Percentiles rank a stretch among this genome's conserved stretches.
These are phyloP conservation scores for Aspergillus fijiensis DNA, from an alignment of 2,329 filamentous ascomycete genomes.

Conservation along the genomic window DNA sequence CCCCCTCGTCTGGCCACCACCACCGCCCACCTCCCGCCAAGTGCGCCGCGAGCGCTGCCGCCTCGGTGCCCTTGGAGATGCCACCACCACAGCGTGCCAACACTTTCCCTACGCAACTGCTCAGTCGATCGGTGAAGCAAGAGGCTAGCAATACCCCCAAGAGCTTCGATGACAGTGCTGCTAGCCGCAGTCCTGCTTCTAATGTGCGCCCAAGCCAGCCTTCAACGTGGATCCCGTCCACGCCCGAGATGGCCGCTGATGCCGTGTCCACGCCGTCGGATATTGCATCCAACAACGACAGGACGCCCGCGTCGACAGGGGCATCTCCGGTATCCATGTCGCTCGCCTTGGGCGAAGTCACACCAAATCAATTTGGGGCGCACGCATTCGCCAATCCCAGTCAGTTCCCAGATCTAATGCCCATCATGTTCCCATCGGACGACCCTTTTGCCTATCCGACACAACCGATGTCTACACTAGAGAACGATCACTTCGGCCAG, in stretches of 20 bases:
- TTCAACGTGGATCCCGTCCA: constrained; percentile 28
- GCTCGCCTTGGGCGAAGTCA: constrained; percentile 25
- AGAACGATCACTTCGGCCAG: constrained; percentile 43
- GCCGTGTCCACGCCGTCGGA: constrained; percentile 33
- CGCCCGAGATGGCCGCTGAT: constrained; percentile 30
- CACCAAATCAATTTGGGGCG: constrained; percentile 29
- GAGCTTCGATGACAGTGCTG: constrained; percentile 33
- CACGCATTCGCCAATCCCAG: constrained; percentile 34
- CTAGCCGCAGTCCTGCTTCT: constrained; percentile 17
- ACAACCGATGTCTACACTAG: constrained; percentile 49
- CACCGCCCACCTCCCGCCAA: neutral
- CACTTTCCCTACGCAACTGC: constrained; percentile 41
- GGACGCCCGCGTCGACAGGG: constrained; percentile 19
- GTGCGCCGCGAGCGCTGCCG: neutral
- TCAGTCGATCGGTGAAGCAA: constrained; percentile 25
- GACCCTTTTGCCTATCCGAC: constrained; percentile 53
- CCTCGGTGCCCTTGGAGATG: constrained; percentile 20
- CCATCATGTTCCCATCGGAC: constrained; percentile 52
- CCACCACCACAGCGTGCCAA: constrained; percentile 36
- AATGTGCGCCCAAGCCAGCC: constrained; percentile 19
- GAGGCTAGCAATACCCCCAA: constrained; percentile 28
- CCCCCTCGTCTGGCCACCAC: constrained; percentile 29
- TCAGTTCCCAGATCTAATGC: constrained; percentile 49
- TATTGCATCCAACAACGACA: constrained; percentile 21
- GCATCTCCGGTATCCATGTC: constrained; percentile 22